Base-by-base conservation (phyloP, 805 yeast species). In the Metschnikowia chrysomelidarum region DNA sequence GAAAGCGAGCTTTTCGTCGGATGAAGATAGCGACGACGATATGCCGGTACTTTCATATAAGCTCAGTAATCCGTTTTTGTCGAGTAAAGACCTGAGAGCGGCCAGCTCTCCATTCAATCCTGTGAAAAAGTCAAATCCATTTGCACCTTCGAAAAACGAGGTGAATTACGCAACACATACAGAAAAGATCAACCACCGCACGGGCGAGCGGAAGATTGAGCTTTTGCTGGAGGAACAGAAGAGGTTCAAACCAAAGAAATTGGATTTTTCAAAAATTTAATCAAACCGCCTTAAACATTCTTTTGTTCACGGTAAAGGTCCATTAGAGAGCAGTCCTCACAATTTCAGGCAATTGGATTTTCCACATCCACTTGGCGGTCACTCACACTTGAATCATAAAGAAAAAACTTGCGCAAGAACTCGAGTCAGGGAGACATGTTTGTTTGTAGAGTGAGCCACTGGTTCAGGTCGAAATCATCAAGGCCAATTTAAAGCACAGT, bases 121-220 rank as follows among this genome's bases (percentile, higher is more conserved):
- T 10, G 18, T 20, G 13, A n/a, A 13, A 9, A 37, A 31, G 17
- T 24, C 5, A 5, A 32, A 31, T 16, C 40, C 36, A 6, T 37
- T 37, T 20, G 28, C 17, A 8, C 6, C 32, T 6, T 10, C 19
- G 5, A 12, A 13, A n/a, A 16, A 4, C 3, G 18, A 16, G 26
- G 53, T 31, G n/a, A 57, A 61, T 33, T 66, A 59, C 39, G 62
- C 60, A 14, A 53, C 62, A 11, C 67, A 64, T 30, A 53, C 65
- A 33, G 75, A 71, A 41, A 50, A 60, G 40, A 45, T 69, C 20
- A 62, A 70, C 49, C 62, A 58, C 38, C 62, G 60, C 33, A 69
- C 73, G 0, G 76, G 75, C 2, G 56, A 67, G 37, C 57, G 56
- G 18, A 49, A 56, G 5, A 48, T 56, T 7, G 48, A 52, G 30